Percentiles rank a stretch among this genome's conserved stretches.
Evolutionary conservation across 805 yeast genomes (phyloP).

Genomic region (Candida tammaniensis): DNA sequence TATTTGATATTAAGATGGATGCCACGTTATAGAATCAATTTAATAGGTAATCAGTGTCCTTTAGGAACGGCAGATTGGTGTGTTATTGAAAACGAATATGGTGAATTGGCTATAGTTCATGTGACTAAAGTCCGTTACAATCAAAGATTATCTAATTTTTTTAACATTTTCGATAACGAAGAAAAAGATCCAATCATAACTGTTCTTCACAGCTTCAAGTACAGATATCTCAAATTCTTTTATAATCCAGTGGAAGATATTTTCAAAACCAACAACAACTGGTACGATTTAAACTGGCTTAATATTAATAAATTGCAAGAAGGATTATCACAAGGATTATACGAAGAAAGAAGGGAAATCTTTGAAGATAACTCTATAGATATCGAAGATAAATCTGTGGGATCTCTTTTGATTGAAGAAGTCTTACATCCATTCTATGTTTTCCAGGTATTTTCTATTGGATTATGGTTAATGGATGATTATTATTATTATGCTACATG

Average conservation of each 20-base stretch:
- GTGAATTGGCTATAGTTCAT: slow-evolving; percentile 65
- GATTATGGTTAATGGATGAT: slow-evolving; percentile 89
- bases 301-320: slow-evolving; percentile 50
- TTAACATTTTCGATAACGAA: slow-evolving; percentile 34
- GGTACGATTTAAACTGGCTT: slow-evolving; percentile 84
- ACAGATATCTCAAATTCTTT: slow-evolving; percentile 78
- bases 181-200: slow-evolving; percentile 65
- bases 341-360: slow-evolving; percentile 65
- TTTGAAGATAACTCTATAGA: slow-evolving; percentile 79
- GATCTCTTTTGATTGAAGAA: slow-evolving; percentile 74
- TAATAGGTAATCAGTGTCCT: slow-evolving; percentile 64
- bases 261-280: slow-evolving; percentile 76
- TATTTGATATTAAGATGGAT: slow-evolving; percentile 81
- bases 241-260: slow-evolving; percentile 87
- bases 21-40: slow-evolving; percentile 67
- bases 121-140: slow-evolving; percentile 64
- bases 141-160: slow-evolving; percentile 67
- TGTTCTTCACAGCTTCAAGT: slow-evolving; percentile 65
- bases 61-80: slow-evolving; percentile 89
- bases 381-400: slow-evolving; percentile 67
- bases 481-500: slow-evolving; percentile 94
- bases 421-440: slow-evolving; percentile 93
- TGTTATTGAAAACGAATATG: slow-evolving; percentile 90
- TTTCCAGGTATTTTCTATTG: slow-evolving; percentile 88
- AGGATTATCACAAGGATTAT: slow-evolving; percentile 70